phyloP scores from a whole-genome alignment of 2,329 filamentous ascomycete genomes.

The Colletotrichum magnum region DNA sequence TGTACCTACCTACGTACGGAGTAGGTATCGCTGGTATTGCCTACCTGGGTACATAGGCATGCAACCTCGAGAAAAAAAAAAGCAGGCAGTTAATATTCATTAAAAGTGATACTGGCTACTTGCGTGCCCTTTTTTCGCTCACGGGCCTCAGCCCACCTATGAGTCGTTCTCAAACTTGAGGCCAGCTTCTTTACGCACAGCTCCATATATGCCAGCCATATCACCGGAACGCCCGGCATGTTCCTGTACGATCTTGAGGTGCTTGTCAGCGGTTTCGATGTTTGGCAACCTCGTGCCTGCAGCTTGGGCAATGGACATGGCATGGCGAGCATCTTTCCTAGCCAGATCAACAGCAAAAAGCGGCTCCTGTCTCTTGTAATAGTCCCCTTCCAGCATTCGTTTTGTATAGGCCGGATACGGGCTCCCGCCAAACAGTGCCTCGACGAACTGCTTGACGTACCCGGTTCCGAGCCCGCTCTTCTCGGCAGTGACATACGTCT shows the following conservation, averaged over 20 bases:
- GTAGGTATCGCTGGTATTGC: too few relatives aligned
- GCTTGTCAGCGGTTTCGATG: slow-evolving; percentile 76
- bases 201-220: slow-evolving; percentile 86
- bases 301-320: slow-evolving; percentile 73
- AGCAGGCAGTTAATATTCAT: too few relatives aligned
- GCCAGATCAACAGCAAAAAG: slow-evolving; percentile 87
- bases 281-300: slow-evolving; percentile 75
- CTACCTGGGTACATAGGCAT: too few relatives aligned
- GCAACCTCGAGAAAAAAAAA: too few relatives aligned
- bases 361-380: slow-evolving; percentile 82
- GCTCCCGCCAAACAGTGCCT: slow-evolving; percentile 78
- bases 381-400: slow-evolving; percentile 82
- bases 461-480: slow-evolving; percentile 82
- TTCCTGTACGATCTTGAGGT: slow-evolving; percentile 78
- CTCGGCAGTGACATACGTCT: slow-evolving; percentile 84
- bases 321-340: slow-evolving; percentile 85
- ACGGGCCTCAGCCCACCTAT: neutral
- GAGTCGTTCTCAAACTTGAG: slow-evolving; percentile 79
- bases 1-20: too few relatives aligned
- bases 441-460: slow-evolving; percentile 79
- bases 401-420: slow-evolving; percentile 81
- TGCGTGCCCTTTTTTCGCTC: too few relatives aligned
- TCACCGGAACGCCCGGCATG: slow-evolving; percentile 80
- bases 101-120: too few relatives aligned
- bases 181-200: slow-evolving; percentile 80